Evolutionary conservation across 306 rosid genomes (phyloP).

Genomic region (Cucumis melo): DNA sequence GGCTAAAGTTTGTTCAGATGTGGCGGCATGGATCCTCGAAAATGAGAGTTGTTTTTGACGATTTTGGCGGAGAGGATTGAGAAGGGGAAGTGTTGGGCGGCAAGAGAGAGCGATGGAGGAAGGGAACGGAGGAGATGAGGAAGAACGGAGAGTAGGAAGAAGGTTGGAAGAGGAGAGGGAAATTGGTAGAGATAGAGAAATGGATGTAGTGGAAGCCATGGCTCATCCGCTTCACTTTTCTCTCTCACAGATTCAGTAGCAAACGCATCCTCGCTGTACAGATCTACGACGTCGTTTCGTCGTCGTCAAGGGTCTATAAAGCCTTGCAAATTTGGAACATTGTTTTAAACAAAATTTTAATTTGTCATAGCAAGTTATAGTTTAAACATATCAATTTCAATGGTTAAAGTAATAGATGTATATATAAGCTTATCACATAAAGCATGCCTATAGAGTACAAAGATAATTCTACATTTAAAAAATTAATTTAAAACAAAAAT

Average conservation of each 20-base stretch:
- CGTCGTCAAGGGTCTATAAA: neutral
- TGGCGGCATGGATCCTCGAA: slow-evolving; percentile 27
- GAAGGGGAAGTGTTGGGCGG: slow-evolving; percentile 9
- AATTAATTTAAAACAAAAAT: too few species aligned
- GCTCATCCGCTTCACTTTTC: slow-evolving; percentile 22
- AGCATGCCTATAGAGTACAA: too few species aligned
- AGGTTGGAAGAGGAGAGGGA: slow-evolving; percentile 16
- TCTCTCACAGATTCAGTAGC: slow-evolving; percentile 7
- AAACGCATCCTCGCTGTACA: slow-evolving; percentile 3
- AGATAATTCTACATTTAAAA: too few species aligned
- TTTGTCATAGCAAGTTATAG: too few species aligned
- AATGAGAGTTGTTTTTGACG: slow-evolving; percentile 1
- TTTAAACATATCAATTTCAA: too few species aligned
- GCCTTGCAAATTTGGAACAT: too few species aligned
- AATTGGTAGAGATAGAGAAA: slow-evolving; percentile 30
- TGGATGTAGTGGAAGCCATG: slow-evolving; percentile 43
- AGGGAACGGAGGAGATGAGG: slow-evolving; percentile 7
- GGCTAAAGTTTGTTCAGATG: slow-evolving; percentile 26
- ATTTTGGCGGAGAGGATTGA: slow-evolving; percentile 10
- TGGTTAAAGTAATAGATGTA: too few species aligned
- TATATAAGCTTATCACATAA: too few species aligned
- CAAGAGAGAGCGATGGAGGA: slow-evolving; percentile 11
- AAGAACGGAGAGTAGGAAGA: slow-evolving; percentile 8
- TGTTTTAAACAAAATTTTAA: too few species aligned
- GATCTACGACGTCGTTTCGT: neutral